phyloP scores from a whole-genome alignment of 2,329 filamentous ascomycete species.

The Alternaria dauci region DNA sequence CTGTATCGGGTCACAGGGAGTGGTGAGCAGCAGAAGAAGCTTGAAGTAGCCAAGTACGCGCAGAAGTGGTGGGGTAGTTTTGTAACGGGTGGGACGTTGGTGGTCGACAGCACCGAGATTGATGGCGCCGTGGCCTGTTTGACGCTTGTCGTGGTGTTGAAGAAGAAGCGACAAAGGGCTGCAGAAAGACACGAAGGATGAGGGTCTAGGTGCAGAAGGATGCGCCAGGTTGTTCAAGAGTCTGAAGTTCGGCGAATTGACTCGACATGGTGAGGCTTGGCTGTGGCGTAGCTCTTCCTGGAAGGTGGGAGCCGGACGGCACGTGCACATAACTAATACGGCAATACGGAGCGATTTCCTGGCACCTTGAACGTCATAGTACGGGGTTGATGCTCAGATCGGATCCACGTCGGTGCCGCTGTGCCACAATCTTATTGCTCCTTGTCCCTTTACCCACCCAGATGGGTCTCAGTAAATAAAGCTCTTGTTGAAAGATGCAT shows the following conservation, averaged over 20 bases:
- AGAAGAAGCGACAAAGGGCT: constrained; percentile 41
- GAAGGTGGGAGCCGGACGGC: constrained; percentile 3
- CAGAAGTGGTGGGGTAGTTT: constrained; percentile 37
- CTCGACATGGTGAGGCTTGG: background rate
- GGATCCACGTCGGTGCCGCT: constrained; percentile 10
- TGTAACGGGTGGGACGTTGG: constrained; percentile 30
- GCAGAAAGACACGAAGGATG: background rate
- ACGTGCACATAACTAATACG: background rate
- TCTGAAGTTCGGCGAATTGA: background rate
- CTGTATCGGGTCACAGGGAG: constrained; percentile 29
- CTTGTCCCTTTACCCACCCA: constrained; percentile 12
- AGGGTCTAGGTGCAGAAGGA: background rate
- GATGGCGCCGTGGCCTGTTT: constrained; percentile 30
- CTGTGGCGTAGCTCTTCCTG: constrained; percentile 4
- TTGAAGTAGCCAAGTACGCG: constrained; percentile 34
- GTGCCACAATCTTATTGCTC: constrained; percentile 12
- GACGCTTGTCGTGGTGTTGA: constrained; percentile 35
- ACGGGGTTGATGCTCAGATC: constrained; percentile 18
- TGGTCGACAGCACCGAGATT: constrained; percentile 27
- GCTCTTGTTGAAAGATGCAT: background rate
- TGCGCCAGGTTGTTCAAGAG: background rate
- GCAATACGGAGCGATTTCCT: constrained; percentile 4
- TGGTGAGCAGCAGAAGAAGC: constrained; percentile 22
- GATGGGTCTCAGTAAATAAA: background rate
- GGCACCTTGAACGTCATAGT: constrained; percentile 19